Percentiles rank a stretch among this genome's conserved stretches.
phyloP scores from a whole-genome alignment of 768 basidiomycete genomes.

The Leccinellum luteum region DNA sequence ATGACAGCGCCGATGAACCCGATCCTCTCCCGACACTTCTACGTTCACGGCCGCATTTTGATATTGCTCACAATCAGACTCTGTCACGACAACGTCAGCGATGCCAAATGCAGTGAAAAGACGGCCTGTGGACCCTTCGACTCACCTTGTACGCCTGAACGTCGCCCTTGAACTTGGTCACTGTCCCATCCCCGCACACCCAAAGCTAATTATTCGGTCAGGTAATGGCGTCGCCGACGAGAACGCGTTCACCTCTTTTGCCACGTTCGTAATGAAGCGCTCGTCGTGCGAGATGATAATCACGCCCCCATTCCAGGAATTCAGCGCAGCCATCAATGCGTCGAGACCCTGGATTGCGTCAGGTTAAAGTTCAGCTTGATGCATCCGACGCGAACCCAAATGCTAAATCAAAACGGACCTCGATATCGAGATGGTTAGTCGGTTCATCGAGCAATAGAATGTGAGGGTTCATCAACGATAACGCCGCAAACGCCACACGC shows the following conservation, averaged over 20 bases:
- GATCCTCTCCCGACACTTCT: background rate
- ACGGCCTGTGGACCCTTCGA: background rate
- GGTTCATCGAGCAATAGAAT: slow-evolving; percentile 95
- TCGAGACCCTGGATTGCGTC: slow-evolving; percentile 75
- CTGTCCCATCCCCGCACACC: slow-evolving; percentile 86
- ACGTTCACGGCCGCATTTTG: slow-evolving; percentile 49
- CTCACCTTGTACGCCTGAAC: slow-evolving; percentile 88
- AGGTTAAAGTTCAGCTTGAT: background rate
- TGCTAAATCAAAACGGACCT: slow-evolving; percentile 42
- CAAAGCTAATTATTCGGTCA: slow-evolving; percentile 57
- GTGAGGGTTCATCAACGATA: slow-evolving; percentile 88
- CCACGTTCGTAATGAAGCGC: slow-evolving; percentile 87
- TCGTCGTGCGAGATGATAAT: slow-evolving; percentile 96
- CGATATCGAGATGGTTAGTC: slow-evolving; percentile 95
- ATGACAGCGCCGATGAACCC: background rate
- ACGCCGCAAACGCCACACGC: slow-evolving; percentile 86
- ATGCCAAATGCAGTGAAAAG: background rate
- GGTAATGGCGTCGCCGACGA: background rate
- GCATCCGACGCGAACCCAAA: background rate
- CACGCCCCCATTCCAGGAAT: slow-evolving; percentile 85
- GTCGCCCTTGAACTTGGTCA: slow-evolving; percentile 83
- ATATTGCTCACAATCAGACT: slow-evolving; percentile 74
- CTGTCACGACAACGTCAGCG: slow-evolving; percentile 34
- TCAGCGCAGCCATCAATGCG: slow-evolving; percentile 82
- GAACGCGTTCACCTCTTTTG: slow-evolving; percentile 57